Evolutionary conservation across 192 early-diverging fungal genomes (phyloP).

Genomic region (Bifiguratus adelaidae): DNA sequence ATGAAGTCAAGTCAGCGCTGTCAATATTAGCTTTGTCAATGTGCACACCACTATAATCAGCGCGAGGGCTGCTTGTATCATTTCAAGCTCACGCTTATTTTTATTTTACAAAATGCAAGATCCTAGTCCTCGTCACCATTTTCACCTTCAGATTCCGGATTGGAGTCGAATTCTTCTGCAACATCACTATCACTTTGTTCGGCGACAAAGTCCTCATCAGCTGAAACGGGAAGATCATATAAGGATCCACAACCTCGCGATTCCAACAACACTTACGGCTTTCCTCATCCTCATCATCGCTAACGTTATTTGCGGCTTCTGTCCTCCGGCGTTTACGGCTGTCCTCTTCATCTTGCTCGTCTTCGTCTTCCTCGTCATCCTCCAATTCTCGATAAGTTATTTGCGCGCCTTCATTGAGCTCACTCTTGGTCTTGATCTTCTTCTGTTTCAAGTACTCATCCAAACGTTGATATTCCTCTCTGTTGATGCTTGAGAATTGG

Average conservation of each 20-base stretch:
- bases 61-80: no score
- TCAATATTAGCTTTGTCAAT: no score
- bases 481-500: conserved; percentile 81
- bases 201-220: conserved; percentile 87
- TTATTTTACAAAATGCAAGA: no score
- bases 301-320: conserved; percentile 11
- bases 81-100: no score
- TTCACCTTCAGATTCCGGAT: conserved; percentile 20
- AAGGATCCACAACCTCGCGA: not conserved
- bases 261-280: conserved; percentile 31
- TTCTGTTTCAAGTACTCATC: conserved; percentile 75
- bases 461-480: conserved; percentile 78
- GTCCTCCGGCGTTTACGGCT: conserved; percentile 23
- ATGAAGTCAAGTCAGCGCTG: no score
- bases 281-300: conserved; percentile 52
- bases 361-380: conserved; percentile 40
- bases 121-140: conserved; percentile 4
- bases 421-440: conserved; percentile 72
- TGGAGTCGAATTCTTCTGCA: conserved; percentile 67
- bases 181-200: conserved; percentile 63
- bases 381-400: conserved; percentile 23
- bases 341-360: conserved; percentile 26
- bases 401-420: conserved; percentile 40
- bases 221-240: conserved; percentile 14
- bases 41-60: no score